Evolutionary conservation across 768 basidiomycete species (phyloP).

Genomic region (Crassisporium funariophilum): DNA sequence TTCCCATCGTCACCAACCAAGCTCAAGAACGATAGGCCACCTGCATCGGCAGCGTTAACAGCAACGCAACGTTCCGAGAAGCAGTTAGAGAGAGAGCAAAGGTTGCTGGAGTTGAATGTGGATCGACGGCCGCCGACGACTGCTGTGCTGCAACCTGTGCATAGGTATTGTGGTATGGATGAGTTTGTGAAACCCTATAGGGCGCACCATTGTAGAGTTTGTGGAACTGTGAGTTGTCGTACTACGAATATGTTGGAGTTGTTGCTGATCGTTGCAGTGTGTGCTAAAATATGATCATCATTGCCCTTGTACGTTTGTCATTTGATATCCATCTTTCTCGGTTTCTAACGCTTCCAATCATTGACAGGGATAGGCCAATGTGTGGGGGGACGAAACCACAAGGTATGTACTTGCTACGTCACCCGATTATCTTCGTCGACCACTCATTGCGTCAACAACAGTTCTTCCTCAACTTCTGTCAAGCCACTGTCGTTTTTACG

Average conservation of each 20-base stretch:
- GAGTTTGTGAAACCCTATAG: conserved; percentile 71
- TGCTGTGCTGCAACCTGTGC: conserved; percentile 56
- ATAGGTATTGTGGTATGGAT: conserved; percentile 68
- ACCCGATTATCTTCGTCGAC: neutral
- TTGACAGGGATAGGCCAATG: conserved; percentile 88
- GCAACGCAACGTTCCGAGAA: conserved; percentile 5
- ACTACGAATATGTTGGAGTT: too few species aligned
- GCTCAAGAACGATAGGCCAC: too few species aligned
- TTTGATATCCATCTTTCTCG: neutral
- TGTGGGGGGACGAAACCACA: conserved; percentile 90
- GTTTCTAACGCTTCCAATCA: conserved; percentile 1
- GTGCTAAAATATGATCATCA: conserved; percentile 87
- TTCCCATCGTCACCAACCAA: too few species aligned
- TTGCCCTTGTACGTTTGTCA: conserved; percentile 69
- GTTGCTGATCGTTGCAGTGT: too few species aligned
- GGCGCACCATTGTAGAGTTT: conserved; percentile 79
- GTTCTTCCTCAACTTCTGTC: conserved; percentile 85
- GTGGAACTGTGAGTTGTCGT: conserved; percentile 83
- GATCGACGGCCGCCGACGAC: conserved; percentile 37
- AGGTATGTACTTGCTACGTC: conserved; percentile 43
- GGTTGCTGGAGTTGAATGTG: conserved; percentile 21
- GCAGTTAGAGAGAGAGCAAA: conserved; percentile 1
- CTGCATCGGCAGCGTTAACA: too few species aligned
- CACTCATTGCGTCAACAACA: conserved; percentile 26
- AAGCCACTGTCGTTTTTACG: conserved; percentile 62